These are phyloP conservation scores for Tulasnella calospora DNA, from an alignment of 768 basidiomycete species.

Conservation along the genomic window DNA sequence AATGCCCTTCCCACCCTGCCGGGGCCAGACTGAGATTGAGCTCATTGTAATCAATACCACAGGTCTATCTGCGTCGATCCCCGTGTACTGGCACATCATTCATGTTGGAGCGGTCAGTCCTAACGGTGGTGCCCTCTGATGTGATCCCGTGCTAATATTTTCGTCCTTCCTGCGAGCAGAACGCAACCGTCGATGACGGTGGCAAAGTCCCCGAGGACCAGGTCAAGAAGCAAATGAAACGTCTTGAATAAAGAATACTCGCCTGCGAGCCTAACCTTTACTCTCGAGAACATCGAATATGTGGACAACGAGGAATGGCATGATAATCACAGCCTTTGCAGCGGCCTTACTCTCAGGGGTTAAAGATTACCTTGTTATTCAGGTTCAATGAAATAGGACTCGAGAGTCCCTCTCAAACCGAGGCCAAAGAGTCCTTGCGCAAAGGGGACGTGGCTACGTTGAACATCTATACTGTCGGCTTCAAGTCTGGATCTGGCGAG, in stretches of 20 bases:
- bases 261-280: slow-evolving; percentile 27
- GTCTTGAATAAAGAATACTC: slow-evolving; percentile 30
- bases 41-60: not conserved
- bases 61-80: slow-evolving; percentile 4
- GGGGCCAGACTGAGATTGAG: no score
- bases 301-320: slow-evolving; percentile 29
- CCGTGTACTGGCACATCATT: slow-evolving; percentile 16
- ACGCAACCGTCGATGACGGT: not conserved
- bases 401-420: slow-evolving; percentile 34
- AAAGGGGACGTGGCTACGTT: slow-evolving; percentile 33
- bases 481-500: slow-evolving; percentile 31
- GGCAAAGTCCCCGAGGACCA: slow-evolving; percentile 18
- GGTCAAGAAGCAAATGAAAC: slow-evolving; percentile 29
- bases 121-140: no score
- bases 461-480: slow-evolving; percentile 39
- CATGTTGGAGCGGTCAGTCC: not conserved
- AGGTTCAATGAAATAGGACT: slow-evolving; percentile 31
- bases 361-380: no score
- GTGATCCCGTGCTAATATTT: not conserved
- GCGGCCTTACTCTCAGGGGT: not conserved
- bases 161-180: no score
- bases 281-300: slow-evolving; percentile 28
- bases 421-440: slow-evolving; percentile 40
- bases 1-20: no score
- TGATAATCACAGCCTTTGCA: no score